A percentile compares a stretch with the other conserved stretches of the same genome.
Evolutionary conservation across 2,329 filamentous ascomycete species (phyloP).

Genomic region (Paecilomyces niveus): DNA sequence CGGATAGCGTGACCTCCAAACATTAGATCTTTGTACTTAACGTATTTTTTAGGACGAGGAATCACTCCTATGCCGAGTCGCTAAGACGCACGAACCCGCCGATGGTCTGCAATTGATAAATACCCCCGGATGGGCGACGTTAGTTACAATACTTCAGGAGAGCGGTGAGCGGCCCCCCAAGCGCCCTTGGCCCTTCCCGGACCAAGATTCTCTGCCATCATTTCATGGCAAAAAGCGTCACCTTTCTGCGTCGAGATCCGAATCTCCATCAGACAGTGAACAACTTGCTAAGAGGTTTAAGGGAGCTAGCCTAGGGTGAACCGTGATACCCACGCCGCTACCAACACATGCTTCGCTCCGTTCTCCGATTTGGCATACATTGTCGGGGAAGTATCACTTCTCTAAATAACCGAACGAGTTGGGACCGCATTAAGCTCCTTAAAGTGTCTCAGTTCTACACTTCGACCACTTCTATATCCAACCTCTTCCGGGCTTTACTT

Average conservation of each 20-base stretch:
- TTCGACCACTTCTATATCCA: neutral
- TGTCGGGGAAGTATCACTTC: neutral
- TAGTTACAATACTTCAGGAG: slow-evolving; percentile 88
- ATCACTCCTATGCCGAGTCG: slow-evolving; percentile 74
- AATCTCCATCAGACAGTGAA: slow-evolving; percentile 46
- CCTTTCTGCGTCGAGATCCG: slow-evolving; percentile 22
- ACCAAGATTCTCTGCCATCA: slow-evolving; percentile 29
- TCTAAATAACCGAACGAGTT: neutral
- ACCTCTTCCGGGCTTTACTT: neutral
- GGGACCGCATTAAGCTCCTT: neutral
- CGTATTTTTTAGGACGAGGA: slow-evolving; percentile 67
- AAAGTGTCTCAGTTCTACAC: neutral
- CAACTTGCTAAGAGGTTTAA: slow-evolving; percentile 60
- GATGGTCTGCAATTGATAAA: slow-evolving; percentile 78
- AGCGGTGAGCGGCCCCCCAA: slow-evolving; percentile 94
- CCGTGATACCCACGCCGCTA: slow-evolving; percentile 2
- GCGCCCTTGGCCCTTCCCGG: slow-evolving; percentile 43
- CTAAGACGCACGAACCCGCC: slow-evolving; percentile 69
- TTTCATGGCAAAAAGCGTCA: slow-evolving; percentile 28
- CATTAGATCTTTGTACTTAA: neutral
- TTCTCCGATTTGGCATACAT: neutral
- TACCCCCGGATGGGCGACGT: slow-evolving; percentile 86
- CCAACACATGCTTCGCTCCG: neutral
- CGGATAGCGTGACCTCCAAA: slow-evolving; percentile 2
- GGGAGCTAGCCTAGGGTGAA: slow-evolving; percentile 50